Evolutionary conservation across 805 yeast genomes (phyloP).

Genomic region (Priceomyces castillae): DNA sequence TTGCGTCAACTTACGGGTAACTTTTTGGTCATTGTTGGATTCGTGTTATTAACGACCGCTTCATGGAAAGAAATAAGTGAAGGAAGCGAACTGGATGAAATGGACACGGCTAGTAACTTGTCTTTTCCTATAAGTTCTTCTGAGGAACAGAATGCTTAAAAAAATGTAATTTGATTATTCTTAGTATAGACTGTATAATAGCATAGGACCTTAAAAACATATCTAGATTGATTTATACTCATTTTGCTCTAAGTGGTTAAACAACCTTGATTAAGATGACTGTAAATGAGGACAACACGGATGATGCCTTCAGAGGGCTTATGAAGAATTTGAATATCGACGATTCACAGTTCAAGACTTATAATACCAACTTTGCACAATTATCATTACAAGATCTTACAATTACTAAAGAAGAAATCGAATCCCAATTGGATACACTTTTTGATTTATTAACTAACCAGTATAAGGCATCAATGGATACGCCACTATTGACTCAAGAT

Average conservation of each 20-base stretch:
- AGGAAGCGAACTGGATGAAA: slow-evolving; percentile 41
- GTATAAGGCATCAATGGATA: slow-evolving; percentile 58
- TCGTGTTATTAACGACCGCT: slow-evolving; percentile 59
- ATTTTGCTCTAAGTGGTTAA: too few relatives aligned
- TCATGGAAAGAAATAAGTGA: slow-evolving; percentile 64
- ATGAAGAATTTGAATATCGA: slow-evolving; percentile 28
- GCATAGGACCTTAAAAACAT: not conserved
- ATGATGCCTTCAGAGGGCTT: slow-evolving; percentile 23
- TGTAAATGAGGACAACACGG: slow-evolving; percentile 13
- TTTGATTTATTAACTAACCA: slow-evolving; percentile 40
- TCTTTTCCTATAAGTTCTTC: slow-evolving; percentile 39
- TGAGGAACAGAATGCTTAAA: not conserved
- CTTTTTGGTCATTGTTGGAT: slow-evolving; percentile 64
- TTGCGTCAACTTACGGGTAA: slow-evolving; percentile 66
- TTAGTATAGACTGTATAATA: slow-evolving; percentile 4
- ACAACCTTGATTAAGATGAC: too few relatives aligned
- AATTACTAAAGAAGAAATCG: slow-evolving; percentile 17
- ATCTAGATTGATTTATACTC: too few relatives aligned
- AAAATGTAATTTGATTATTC: not conserved
- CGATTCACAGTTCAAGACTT: slow-evolving; percentile 18
- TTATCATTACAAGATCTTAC: slow-evolving; percentile 10
- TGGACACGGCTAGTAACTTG: slow-evolving; percentile 39
- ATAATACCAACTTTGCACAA: slow-evolving; percentile 17
- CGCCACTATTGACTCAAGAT: slow-evolving; percentile 62
- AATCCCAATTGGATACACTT: slow-evolving; percentile 27